These are phyloP conservation scores for Alternaria viburni DNA, from an alignment of 2,329 filamentous ascomycete genomes.

Conservation along the genomic window DNA sequence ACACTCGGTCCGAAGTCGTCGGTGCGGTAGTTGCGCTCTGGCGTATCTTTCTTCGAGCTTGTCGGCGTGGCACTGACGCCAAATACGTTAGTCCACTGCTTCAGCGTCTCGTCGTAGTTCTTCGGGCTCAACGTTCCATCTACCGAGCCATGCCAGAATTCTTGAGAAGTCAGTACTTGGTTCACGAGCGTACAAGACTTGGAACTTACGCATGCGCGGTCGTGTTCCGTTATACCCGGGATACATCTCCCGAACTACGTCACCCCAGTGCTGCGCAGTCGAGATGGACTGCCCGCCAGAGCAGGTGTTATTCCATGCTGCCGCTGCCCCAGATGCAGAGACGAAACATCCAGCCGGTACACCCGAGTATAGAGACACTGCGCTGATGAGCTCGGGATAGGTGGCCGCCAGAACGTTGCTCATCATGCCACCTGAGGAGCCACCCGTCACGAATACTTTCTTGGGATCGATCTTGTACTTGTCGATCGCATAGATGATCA, in stretches of 20 bases:
- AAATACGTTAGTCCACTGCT: slow-evolving; percentile 45
- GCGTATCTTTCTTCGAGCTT: slow-evolving; percentile 30
- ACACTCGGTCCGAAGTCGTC: slow-evolving; percentile 39
- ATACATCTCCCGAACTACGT: slow-evolving; percentile 57
- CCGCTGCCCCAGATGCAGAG: slow-evolving; percentile 49
- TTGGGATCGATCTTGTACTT: slow-evolving; percentile 60
- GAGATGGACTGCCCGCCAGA: slow-evolving; percentile 56
- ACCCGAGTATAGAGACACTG: slow-evolving; percentile 59
- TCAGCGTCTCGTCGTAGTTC: slow-evolving; percentile 62
- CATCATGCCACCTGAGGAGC: slow-evolving; percentile 55
- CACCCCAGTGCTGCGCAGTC: slow-evolving; percentile 57
- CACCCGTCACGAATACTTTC: slow-evolving; percentile 62
- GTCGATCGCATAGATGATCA: slow-evolving; percentile 63
- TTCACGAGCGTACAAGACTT: not conserved
- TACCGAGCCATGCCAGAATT: slow-evolving; percentile 63
- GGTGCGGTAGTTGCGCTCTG: slow-evolving; percentile 36
- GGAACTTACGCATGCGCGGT: slow-evolving; percentile 54
- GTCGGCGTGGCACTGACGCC: slow-evolving; percentile 31
- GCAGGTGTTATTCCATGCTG: slow-evolving; percentile 61
- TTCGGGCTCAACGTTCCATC: slow-evolving; percentile 59
- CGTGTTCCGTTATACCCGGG: slow-evolving; percentile 58
- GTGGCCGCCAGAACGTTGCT: slow-evolving; percentile 57
- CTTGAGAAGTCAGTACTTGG: slow-evolving; percentile 22
- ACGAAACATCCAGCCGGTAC: slow-evolving; percentile 63
- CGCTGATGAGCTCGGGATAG: slow-evolving; percentile 62